A percentile compares a stretch with the other conserved stretches of the same genome.
Evolutionary conservation across 305 asterid species (phyloP).

Genomic region (Fraxinus albicans): DNA sequence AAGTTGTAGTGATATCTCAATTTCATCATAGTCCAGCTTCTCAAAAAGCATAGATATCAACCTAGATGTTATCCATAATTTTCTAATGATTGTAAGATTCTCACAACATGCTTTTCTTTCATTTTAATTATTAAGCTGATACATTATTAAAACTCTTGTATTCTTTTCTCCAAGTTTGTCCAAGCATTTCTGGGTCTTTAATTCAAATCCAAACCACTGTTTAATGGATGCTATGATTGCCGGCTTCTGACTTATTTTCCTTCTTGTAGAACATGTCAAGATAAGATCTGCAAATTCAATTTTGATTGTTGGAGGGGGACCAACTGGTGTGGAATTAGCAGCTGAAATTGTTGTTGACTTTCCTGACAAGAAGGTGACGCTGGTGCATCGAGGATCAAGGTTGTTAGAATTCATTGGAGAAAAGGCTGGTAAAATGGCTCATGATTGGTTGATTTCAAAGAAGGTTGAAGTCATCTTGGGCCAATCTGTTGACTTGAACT

Average conservation of each 20-base stretch:
- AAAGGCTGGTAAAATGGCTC: conserved; percentile 60
- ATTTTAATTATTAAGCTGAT: neutral
- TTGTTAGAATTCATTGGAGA: conserved; percentile 61
- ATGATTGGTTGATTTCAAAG: conserved; percentile 67
- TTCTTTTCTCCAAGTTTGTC: neutral
- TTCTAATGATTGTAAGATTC: neutral
- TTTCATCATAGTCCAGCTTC: neutral
- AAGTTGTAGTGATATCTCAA: neutral
- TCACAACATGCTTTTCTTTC: neutral
- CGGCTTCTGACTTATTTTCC: conserved; percentile 1
- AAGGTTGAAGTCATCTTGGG: conserved; percentile 76
- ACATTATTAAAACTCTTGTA: neutral
- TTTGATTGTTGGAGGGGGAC: conserved; percentile 84
- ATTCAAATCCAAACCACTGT: neutral
- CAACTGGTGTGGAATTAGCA: conserved; percentile 86
- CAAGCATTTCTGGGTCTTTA: neutral
- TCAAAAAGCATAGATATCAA: neutral
- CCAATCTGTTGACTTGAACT: conserved; percentile 53
- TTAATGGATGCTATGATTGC: neutral
- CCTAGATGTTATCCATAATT: neutral
- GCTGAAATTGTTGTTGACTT: conserved; percentile 62
- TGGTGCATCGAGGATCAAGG: conserved; percentile 71
- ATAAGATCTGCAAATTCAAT: conserved; percentile 60
- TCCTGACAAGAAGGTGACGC: conserved; percentile 69
- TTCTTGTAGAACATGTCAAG: conserved; percentile 54